These are phyloP conservation scores for Phaeotremella fagi DNA, from an alignment of 768 basidiomycete genomes.

Conservation along the genomic window DNA sequence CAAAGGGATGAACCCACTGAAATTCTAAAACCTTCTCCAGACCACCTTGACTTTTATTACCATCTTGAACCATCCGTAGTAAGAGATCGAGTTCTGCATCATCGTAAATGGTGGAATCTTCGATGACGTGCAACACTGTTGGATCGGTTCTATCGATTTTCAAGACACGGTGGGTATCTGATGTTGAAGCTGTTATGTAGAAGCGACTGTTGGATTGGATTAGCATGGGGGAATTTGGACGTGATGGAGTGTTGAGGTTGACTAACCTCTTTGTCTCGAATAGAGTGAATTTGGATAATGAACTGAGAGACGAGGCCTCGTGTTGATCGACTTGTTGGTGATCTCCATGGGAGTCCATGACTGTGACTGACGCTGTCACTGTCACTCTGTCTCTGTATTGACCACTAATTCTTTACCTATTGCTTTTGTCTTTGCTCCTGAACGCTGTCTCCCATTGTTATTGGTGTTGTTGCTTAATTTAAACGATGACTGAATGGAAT, in stretches of 20 bases:
- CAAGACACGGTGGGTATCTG: slow-evolving; percentile 81
- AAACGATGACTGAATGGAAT: no score
- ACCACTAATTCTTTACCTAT: no score
- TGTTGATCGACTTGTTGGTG: not conserved
- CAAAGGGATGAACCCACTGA: slow-evolving; percentile 61
- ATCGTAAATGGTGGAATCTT: slow-evolving; percentile 83
- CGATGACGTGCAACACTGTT: slow-evolving; percentile 68
- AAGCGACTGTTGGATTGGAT: slow-evolving; percentile 55
- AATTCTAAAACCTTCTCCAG: slow-evolving; percentile 68
- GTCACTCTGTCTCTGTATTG: no score
- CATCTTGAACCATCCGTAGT: slow-evolving; percentile 92
- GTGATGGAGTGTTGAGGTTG: not conserved
- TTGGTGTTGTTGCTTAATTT: no score
- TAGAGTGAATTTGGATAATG: slow-evolving; percentile 55
- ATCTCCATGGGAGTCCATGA: not conserved
- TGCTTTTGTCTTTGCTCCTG: no score
- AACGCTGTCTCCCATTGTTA: no score
- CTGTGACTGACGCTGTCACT: not conserved
- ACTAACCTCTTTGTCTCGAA: slow-evolving; percentile 73
- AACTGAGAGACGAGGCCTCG: slow-evolving; percentile 10
- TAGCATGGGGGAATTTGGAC: not conserved
- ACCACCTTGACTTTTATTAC: slow-evolving; percentile 82
- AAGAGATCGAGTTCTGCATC: slow-evolving; percentile 84
- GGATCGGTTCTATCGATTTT: slow-evolving; percentile 85
- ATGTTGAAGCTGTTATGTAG: slow-evolving; percentile 84